Evolutionary conservation across 345 rosid species (phyloP).

Genomic region (Luvunga scandens): DNA sequence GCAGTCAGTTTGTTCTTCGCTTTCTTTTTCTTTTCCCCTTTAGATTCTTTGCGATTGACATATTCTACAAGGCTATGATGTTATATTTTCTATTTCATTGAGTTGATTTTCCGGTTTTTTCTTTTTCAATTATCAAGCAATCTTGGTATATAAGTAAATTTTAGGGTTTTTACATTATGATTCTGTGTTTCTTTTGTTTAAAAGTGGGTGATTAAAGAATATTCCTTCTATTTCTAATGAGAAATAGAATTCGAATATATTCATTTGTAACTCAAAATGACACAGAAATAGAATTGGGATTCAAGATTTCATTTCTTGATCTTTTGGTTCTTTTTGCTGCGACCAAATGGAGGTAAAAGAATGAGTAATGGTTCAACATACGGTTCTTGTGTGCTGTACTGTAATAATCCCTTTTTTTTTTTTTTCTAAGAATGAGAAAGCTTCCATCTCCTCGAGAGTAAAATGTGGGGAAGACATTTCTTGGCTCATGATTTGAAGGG

Average conservation of each 20-base stretch:
- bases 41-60: not conserved
- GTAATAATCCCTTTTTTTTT: not conserved
- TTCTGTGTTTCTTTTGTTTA: constrained; percentile 3
- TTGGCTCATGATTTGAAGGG: not conserved
- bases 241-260: not conserved
- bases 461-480: not conserved
- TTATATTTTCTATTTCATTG: not conserved
- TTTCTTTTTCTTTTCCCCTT: not conserved
- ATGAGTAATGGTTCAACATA: not conserved
- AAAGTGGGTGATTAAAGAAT: not conserved
- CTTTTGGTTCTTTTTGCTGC: not conserved
- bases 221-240: not conserved
- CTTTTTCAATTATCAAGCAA: not conserved
- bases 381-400: not conserved
- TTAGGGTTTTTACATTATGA: constrained; percentile 12
- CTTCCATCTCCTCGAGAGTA: not conserved
- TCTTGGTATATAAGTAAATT: not conserved
- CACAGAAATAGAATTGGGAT: not conserved
- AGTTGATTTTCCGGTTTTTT: not conserved
- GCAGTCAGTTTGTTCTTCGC: not conserved
- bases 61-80: not conserved
- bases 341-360: not conserved
- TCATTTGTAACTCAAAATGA: not conserved
- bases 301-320: not conserved
- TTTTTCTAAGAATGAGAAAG: not conserved